Conservation (phyloP, 1,139 yeast species). For the Pichia sp. region DNA sequence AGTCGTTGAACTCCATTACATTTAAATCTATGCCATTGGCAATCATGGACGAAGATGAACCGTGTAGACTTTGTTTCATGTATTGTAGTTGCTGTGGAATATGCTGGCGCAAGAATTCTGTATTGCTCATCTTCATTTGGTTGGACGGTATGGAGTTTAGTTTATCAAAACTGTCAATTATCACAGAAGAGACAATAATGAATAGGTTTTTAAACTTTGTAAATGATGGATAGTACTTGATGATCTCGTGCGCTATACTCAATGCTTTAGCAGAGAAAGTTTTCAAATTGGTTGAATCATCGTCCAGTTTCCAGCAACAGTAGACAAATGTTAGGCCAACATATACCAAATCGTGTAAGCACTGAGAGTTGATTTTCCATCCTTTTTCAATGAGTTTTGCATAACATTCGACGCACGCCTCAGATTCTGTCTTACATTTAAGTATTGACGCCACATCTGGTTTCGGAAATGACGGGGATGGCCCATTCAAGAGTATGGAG, state of each 20-base stretch:
- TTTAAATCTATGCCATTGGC: neutral
- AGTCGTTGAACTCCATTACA: constrained; percentile 17
- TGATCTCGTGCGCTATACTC: constrained; percentile 15
- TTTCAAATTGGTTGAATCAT: constrained; percentile 12
- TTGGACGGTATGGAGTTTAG: neutral
- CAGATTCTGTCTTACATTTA: constrained; percentile 16
- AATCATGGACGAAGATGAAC: constrained; percentile 6
- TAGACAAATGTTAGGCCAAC: constrained; percentile 19
- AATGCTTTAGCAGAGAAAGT: constrained; percentile 11
- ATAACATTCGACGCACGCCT: constrained; percentile 14
- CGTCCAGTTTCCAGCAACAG: constrained; percentile 20
- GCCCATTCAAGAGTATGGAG: constrained; percentile 16
- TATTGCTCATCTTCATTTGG: neutral
- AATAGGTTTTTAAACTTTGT: constrained; percentile 15
- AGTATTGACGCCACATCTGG: constrained; percentile 15
- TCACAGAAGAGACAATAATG: constrained; percentile 16
- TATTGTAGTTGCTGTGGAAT: constrained; percentile 12
- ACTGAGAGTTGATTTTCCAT: constrained; percentile 15
- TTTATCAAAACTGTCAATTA: constrained; percentile 14
- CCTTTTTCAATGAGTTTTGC: constrained; percentile 10
- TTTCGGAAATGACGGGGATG: constrained; percentile 18
- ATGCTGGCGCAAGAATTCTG: constrained; percentile 1
- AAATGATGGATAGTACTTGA: constrained; percentile 14
- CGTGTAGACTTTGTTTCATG: constrained; percentile 12
- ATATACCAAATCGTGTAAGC: constrained; percentile 16